Evolutionary conservation across 495 filamentous ascomycete genomes (phyloP).

Genomic region (Durotheca rogersii): DNA sequence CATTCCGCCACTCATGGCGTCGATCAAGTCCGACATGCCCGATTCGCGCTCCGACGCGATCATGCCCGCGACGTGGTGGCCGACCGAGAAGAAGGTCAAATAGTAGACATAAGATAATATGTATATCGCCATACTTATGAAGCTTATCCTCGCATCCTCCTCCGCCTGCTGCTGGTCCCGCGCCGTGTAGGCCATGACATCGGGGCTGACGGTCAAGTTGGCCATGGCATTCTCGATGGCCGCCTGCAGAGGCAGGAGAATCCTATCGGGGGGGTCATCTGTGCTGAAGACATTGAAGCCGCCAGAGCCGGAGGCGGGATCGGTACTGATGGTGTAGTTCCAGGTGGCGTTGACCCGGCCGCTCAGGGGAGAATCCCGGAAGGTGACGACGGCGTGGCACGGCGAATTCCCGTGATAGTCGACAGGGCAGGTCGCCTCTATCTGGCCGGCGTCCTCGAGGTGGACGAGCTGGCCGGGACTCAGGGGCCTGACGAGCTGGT

Average conservation of each 20-base stretch:
- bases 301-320: conserved; percentile 52
- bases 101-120: conserved; percentile 62
- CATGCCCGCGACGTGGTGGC: conserved; percentile 64
- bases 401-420: conserved; percentile 60
- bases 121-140: conserved; percentile 55
- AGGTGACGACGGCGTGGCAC: conserved; percentile 67
- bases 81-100: conserved; percentile 60
- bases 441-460: conserved; percentile 47
- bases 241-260: conserved; percentile 68
- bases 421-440: conserved; percentile 59
- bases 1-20: conserved; percentile 62
- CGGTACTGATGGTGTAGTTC: conserved; percentile 72
- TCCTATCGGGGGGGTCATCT: conserved; percentile 57
- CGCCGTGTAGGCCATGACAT: conserved; percentile 64
- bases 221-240: conserved; percentile 69
- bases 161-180: conserved; percentile 56
- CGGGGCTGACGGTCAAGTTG: conserved; percentile 45
- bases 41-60: conserved; percentile 66
- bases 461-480: conserved; percentile 49
- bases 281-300: conserved; percentile 53
- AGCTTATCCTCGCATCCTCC: conserved; percentile 57
- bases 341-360: conserved; percentile 54
- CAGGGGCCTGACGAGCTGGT: conserved; percentile 51
- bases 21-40: conserved; percentile 66
- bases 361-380: conserved; percentile 63